phyloP scores from a whole-genome alignment of 257 asterid species.

The Datura wrightii region DNA sequence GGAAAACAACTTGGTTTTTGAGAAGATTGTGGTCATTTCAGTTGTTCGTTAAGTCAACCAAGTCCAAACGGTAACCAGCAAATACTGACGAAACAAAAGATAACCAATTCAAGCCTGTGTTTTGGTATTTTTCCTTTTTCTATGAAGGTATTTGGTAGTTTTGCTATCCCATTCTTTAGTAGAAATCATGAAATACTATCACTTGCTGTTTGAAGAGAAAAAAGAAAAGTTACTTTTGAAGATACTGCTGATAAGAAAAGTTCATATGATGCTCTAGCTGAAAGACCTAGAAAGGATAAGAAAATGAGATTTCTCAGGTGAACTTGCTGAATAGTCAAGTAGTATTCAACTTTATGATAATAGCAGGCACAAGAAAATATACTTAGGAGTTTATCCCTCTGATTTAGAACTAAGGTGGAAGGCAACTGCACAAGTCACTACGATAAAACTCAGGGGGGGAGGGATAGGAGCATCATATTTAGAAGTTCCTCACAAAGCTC shows the following conservation, averaged over 20 bases:
- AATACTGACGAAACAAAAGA: background rate
- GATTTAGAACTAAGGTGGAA: background rate
- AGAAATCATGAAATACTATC: background rate
- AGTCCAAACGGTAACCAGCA: background rate
- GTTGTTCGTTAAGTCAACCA: background rate
- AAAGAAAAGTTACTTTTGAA: background rate
- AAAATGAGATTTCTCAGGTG: background rate
- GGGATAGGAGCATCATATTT: background rate
- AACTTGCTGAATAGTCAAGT: slow-evolving; percentile 20
- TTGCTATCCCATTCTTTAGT: background rate
- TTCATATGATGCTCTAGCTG: background rate
- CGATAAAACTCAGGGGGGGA: background rate
- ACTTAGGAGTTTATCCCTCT: background rate
- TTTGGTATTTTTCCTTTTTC: background rate
- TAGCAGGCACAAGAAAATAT: background rate
- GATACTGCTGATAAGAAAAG: slow-evolving; percentile 20
- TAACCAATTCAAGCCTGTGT: slow-evolving; percentile 8
- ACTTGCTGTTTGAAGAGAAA: slow-evolving; percentile 12
- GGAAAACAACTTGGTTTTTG: slow-evolving; percentile 6
- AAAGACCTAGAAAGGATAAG: slow-evolving; percentile 15
- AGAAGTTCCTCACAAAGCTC: background rate
- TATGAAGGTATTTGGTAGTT: background rate
- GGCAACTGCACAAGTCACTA: background rate
- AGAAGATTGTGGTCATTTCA: slow-evolving; percentile 25
- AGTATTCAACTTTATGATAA: slow-evolving; percentile 5